Conservation (phyloP, 2,329 filamentous ascomycete species). For the Onygenales sp. region DNA sequence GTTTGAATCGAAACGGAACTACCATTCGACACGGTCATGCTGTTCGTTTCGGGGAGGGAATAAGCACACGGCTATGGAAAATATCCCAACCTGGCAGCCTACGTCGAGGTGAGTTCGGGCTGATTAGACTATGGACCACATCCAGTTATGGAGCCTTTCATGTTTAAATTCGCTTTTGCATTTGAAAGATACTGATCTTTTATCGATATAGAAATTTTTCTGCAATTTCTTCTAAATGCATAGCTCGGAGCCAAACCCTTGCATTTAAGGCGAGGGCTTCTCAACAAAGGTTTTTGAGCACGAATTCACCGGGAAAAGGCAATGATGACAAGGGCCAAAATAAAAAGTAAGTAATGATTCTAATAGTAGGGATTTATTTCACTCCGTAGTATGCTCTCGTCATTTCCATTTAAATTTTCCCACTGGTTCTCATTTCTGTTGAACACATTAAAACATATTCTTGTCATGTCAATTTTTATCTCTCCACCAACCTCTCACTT, state of each 20-base stretch:
- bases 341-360: conserved; percentile 1
- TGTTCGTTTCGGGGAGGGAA: not conserved
- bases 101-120: not conserved
- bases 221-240: not conserved
- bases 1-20: not conserved
- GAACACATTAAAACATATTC: not conserved
- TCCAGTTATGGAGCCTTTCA: not conserved
- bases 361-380: too few species aligned
- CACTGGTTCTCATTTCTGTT: not conserved
- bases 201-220: not conserved
- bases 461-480: not conserved
- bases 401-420: too few species aligned
- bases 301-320: not conserved
- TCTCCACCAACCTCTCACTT: not conserved
- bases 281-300: conserved; percentile 4
- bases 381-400: too few species aligned
- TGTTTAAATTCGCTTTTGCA: not conserved
- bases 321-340: conserved; percentile 1
- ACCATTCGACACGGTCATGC: not conserved
- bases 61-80: not conserved
- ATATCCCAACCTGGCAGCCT: not conserved
- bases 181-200: not conserved
- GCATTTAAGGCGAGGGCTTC: not conserved
- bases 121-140: not conserved
- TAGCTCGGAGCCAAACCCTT: not conserved